phyloP scores from a whole-genome alignment of 2,329 filamentous ascomycete species.

The Hypomyces rosellus region DNA sequence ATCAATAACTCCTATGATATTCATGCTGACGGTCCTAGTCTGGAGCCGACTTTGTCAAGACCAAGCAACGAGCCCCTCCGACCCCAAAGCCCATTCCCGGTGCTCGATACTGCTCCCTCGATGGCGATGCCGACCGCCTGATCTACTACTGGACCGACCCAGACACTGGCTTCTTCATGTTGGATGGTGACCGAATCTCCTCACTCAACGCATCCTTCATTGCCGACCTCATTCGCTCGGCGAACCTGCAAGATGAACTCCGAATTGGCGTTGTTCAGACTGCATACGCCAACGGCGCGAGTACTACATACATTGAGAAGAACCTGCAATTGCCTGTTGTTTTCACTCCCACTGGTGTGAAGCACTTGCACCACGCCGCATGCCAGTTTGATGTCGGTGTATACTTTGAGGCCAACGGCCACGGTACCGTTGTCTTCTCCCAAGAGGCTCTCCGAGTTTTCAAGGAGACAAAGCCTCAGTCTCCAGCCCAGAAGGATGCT shows the following conservation, averaged over 20 bases:
- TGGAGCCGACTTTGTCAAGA: slow-evolving; percentile 96
- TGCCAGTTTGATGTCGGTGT: slow-evolving; percentile 91
- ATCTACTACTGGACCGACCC: slow-evolving; percentile 91
- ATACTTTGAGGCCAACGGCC: slow-evolving; percentile 98
- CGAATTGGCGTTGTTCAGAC: slow-evolving; percentile 95
- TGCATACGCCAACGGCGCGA: slow-evolving; percentile 93
- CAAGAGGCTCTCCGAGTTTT: slow-evolving; percentile 75
- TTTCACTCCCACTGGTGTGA: slow-evolving; percentile 92
- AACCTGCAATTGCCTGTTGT: slow-evolving; percentile 83
- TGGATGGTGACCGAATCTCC: slow-evolving; percentile 95
- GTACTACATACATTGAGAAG: slow-evolving; percentile 85
- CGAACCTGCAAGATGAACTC: slow-evolving; percentile 71
- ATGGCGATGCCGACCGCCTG: slow-evolving; percentile 91
- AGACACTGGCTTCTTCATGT: slow-evolving; percentile 77
- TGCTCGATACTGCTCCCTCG: slow-evolving; percentile 81
- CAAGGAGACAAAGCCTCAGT: slow-evolving; percentile 73
- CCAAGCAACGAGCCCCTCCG: slow-evolving; percentile 83
- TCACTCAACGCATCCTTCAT: slow-evolving; percentile 92
- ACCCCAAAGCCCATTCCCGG: slow-evolving; percentile 69
- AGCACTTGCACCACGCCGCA: slow-evolving; percentile 96
- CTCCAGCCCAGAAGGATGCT: slow-evolving; percentile 84
- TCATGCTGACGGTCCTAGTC: slow-evolving; percentile 48
- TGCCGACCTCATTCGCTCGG: slow-evolving; percentile 74
- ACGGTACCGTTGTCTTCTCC: slow-evolving; percentile 94
- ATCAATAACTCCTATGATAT: neutral